Conservation (phyloP, 805 yeast genomes). For the Candida jianshihensis region DNA sequence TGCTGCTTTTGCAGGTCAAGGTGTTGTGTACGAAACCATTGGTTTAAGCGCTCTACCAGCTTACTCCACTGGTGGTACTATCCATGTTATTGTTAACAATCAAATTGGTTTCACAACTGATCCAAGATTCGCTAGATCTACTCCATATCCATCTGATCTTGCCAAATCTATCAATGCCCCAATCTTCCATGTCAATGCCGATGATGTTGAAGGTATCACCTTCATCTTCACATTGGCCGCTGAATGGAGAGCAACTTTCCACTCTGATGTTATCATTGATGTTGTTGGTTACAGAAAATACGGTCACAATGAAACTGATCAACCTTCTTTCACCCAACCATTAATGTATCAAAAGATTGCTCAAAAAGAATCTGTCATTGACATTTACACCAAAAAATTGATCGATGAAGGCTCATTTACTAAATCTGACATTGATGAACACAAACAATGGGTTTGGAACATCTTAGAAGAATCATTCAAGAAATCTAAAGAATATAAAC, state of each 20-base stretch:
- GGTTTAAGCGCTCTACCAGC: slow-evolving; percentile 91
- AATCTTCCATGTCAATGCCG: slow-evolving; percentile 98
- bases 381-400: slow-evolving; percentile 74
- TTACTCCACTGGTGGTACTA: slow-evolving; percentile 96
- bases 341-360: slow-evolving; percentile 91
- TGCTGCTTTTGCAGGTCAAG: slow-evolving; percentile 98
- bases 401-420: slow-evolving; percentile 85
- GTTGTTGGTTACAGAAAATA: slow-evolving; percentile 97
- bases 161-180: slow-evolving; percentile 97
- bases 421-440: slow-evolving; percentile 85
- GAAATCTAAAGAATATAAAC: slow-evolving; percentile 83
- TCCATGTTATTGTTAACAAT: slow-evolving; percentile 93
- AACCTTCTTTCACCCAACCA: slow-evolving; percentile 98
- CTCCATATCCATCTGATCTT: slow-evolving; percentile 95
- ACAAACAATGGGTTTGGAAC: slow-evolving; percentile 97
- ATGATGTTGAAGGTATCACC: slow-evolving; percentile 90
- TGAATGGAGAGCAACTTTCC: slow-evolving; percentile 96
- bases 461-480: slow-evolving; percentile 83
- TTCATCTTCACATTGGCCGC: slow-evolving; percentile 95
- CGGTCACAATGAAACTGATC: slow-evolving; percentile 99
- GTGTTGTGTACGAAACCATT: slow-evolving; percentile 98
- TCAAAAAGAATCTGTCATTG: slow-evolving; percentile 82
- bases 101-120: slow-evolving; percentile 99
- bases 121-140: slow-evolving; percentile 95
- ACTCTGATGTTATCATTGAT: slow-evolving; percentile 93